phyloP scores from a whole-genome alignment of 2,329 filamentous ascomycete genomes.

The Hypoxylon sp. region DNA sequence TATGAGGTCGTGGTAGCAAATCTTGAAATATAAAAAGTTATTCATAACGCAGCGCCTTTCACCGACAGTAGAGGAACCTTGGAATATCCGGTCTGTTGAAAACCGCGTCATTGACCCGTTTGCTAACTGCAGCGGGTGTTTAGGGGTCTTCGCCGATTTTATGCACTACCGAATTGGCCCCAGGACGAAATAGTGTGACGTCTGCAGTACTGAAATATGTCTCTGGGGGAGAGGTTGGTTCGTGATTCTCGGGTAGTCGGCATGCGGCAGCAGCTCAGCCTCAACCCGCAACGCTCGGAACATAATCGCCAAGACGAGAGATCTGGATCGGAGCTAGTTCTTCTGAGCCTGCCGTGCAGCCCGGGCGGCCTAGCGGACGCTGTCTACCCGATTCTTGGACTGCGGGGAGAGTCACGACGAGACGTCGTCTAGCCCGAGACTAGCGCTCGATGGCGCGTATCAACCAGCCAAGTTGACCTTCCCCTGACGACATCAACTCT shows the following conservation, averaged over 20 bases:
- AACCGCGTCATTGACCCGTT: too few relatives aligned
- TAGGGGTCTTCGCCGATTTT: too few relatives aligned
- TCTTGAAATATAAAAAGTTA: too few relatives aligned
- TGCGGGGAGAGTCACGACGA: constrained; percentile 13
- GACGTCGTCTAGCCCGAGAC: neutral
- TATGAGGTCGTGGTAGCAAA: neutral
- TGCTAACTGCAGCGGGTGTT: too few relatives aligned
- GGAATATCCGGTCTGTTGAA: too few relatives aligned
- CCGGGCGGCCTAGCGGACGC: neutral
- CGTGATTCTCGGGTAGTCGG: constrained; percentile 17
- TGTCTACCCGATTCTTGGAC: constrained; percentile 1
- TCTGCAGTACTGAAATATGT: too few relatives aligned
- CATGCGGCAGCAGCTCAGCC: constrained; percentile 13
- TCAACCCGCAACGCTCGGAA: constrained; percentile 7
- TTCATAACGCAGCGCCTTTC: too few relatives aligned
- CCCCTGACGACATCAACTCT: constrained; percentile 20
- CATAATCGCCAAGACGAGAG: neutral
- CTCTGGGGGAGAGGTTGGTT: too few relatives aligned
- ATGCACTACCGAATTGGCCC: too few relatives aligned
- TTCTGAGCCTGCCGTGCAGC: constrained; percentile 2
- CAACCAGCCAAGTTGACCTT: constrained; percentile 18
- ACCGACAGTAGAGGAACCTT: too few relatives aligned
- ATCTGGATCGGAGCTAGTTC: neutral
- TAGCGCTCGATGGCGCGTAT: neutral
- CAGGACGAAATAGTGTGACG: too few relatives aligned